These are phyloP conservation scores for Plectosphaerella sp. DNA, from an alignment of 2,329 filamentous ascomycete species.

Conservation along the genomic window DNA sequence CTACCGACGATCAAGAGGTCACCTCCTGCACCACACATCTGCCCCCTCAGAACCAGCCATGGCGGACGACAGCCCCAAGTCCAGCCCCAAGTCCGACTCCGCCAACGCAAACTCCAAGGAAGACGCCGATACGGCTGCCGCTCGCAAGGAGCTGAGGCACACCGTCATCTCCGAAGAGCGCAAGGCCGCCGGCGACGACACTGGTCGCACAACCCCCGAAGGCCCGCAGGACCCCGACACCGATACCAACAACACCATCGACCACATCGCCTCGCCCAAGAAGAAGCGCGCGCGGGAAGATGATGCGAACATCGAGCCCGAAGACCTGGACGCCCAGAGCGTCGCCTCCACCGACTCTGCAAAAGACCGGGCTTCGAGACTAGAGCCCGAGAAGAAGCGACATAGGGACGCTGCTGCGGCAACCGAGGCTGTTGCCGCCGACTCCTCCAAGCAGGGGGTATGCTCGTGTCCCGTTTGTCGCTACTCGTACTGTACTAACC, in stretches of 20 bases:
- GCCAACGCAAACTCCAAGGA: slow-evolving; percentile 40
- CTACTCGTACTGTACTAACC: background rate
- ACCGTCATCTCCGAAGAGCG: slow-evolving; percentile 52
- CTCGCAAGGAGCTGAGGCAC: slow-evolving; percentile 61
- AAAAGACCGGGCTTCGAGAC: slow-evolving; percentile 39
- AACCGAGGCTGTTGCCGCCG: slow-evolving; percentile 20
- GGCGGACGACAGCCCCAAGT: slow-evolving; percentile 38
- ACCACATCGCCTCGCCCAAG: slow-evolving; percentile 56
- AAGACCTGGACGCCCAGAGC: slow-evolving; percentile 38
- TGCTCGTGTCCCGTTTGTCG: background rate
- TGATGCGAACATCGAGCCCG: slow-evolving; percentile 29
- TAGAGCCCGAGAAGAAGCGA: slow-evolving; percentile 62
- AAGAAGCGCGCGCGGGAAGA: slow-evolving; percentile 61
- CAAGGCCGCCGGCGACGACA: slow-evolving; percentile 22
- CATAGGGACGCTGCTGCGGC: slow-evolving; percentile 41
- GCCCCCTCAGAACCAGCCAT: slow-evolving; percentile 22
- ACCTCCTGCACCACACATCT: too few relatives aligned
- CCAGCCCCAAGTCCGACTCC: slow-evolving; percentile 32
- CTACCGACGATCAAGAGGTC: background rate
- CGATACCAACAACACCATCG: slow-evolving; percentile 21
- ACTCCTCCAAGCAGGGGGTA: slow-evolving; percentile 1
- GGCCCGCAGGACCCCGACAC: slow-evolving; percentile 30
- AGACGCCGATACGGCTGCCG: slow-evolving; percentile 59
- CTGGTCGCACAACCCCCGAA: slow-evolving; percentile 17
- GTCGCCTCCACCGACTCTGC: slow-evolving; percentile 37